Evolutionary conservation across 202 grass and related monocot genomes (phyloP).

Genomic region (Carex sylvatica): DNA sequence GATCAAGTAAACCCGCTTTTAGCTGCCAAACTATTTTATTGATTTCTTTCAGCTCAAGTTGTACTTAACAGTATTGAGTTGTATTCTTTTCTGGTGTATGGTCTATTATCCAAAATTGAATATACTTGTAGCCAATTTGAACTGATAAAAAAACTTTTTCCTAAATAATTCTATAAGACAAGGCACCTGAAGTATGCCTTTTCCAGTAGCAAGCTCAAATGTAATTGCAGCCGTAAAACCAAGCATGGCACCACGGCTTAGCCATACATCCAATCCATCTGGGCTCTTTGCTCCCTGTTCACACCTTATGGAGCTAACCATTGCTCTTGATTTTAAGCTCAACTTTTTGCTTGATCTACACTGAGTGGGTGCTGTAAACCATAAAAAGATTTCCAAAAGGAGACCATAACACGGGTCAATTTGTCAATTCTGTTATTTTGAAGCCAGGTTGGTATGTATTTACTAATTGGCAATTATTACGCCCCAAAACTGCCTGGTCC

Average conservation of each 20-base stretch:
- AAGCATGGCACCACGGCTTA: slow-evolving; percentile 86
- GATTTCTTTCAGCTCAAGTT: background rate
- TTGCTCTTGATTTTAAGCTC: slow-evolving; percentile 10
- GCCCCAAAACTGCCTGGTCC: background rate
- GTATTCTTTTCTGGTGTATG: background rate
- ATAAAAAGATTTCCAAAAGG: slow-evolving; percentile 6
- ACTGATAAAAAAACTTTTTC: background rate
- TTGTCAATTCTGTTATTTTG: background rate
- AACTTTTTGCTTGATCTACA: slow-evolving; percentile 9
- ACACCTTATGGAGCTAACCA: slow-evolving; percentile 49
- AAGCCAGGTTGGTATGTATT: background rate
- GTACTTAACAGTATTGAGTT: background rate
- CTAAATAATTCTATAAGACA: background rate
- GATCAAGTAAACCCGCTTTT: background rate
- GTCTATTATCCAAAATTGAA: background rate
- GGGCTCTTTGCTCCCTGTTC: slow-evolving; percentile 59
- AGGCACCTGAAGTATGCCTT: slow-evolving; percentile 77
- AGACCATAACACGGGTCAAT: background rate
- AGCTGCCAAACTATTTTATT: background rate
- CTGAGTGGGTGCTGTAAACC: background rate
- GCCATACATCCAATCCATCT: slow-evolving; percentile 74
- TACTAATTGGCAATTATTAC: background rate
- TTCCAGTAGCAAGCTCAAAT: slow-evolving; percentile 78
- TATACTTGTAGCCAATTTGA: slow-evolving; percentile 6
- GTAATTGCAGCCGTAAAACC: slow-evolving; percentile 60